Percentiles rank a stretch among this genome's conserved stretches.
These are phyloP conservation scores for Chaetomium cochliodes DNA, from an alignment of 495 filamentous ascomycete genomes.

Conservation along the genomic window DNA sequence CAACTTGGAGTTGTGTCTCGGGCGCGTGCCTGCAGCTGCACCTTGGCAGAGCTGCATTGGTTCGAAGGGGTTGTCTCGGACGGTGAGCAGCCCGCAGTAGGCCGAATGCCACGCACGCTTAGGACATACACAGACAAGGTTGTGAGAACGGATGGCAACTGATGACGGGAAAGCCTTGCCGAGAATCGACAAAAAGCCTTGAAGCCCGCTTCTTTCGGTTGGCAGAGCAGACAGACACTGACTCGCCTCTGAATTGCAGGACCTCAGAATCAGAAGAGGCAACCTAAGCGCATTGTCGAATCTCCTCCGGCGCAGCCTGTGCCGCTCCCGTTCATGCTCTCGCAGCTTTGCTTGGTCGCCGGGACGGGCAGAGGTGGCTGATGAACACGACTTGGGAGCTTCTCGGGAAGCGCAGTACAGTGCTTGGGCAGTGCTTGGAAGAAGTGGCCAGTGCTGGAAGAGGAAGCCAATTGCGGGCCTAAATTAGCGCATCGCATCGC, in stretches of 20 bases:
- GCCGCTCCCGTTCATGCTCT: constrained; percentile 21
- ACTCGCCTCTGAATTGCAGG: constrained; percentile 1
- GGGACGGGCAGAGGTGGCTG: neutral
- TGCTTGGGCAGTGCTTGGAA: neutral
- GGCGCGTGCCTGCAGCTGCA: constrained; percentile 23
- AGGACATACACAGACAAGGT: neutral
- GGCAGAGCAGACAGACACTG: neutral
- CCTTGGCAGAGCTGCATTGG: constrained; percentile 11
- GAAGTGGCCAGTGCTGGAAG: neutral
- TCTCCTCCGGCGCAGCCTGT: constrained; percentile 16
- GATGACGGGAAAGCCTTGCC: no score
- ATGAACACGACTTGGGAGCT: neutral
- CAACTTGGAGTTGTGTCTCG: constrained; percentile 8
- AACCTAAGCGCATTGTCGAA: constrained; percentile 9
- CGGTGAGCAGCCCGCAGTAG: constrained; percentile 7
- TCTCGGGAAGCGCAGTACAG: no score
- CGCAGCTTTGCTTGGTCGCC: neutral
- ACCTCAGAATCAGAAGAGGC: neutral
- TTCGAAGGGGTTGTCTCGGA: constrained; percentile 10
- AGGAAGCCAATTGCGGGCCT: neutral
- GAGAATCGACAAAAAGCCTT: constrained; percentile 8
- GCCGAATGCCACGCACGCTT: constrained; percentile 8
- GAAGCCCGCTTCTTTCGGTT: neutral
- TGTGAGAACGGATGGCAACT: no score
- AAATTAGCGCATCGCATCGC: neutral